Percentiles rank a stretch among this genome's conserved stretches.
These are phyloP conservation scores for Artemisia princeps DNA, from an alignment of 140 eudicot genomes.

Conservation along the genomic window DNA sequence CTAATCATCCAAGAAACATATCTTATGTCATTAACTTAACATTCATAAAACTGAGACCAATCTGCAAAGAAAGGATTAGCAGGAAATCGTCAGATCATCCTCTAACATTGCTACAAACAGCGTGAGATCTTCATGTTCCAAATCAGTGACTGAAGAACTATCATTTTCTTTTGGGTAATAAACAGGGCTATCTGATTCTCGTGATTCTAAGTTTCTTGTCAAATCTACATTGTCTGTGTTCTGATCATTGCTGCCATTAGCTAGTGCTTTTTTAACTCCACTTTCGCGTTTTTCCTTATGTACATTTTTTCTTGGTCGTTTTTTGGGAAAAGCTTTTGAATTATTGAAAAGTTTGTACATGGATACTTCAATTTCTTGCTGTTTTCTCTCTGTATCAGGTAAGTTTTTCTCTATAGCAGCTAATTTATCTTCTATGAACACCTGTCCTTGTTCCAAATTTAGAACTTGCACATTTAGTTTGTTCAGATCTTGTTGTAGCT, in stretches of 20 bases:
- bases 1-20: neutral
- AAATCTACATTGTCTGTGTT: neutral
- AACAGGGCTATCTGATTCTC: slow-evolving; percentile 12
- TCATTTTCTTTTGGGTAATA: neutral
- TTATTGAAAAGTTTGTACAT: slow-evolving; percentile 11
- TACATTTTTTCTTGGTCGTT: neutral
- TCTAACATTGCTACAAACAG: neutral
- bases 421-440: slow-evolving; percentile 13
- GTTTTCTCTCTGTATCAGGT: slow-evolving; percentile 9
- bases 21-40: slow-evolving; percentile 2
- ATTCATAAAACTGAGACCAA: neutral
- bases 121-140: slow-evolving; percentile 3
- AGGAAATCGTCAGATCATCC: neutral
- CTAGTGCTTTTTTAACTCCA: neutral
- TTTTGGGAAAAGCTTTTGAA: slow-evolving; percentile 2
- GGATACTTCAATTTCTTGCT: slow-evolving; percentile 1
- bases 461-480: slow-evolving; percentile 7
- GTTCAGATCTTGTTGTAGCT: slow-evolving; percentile 4
- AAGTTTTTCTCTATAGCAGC: slow-evolving; percentile 7
- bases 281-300: neutral
- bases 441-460: neutral
- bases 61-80: neutral
- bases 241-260: neutral
- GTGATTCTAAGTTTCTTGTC: neutral
- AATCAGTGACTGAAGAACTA: neutral